Percentiles rank a stretch among this genome's conserved stretches.
Evolutionary conservation across 768 basidiomycete genomes (phyloP).

Genomic region (Pisolithus tinctorius): DNA sequence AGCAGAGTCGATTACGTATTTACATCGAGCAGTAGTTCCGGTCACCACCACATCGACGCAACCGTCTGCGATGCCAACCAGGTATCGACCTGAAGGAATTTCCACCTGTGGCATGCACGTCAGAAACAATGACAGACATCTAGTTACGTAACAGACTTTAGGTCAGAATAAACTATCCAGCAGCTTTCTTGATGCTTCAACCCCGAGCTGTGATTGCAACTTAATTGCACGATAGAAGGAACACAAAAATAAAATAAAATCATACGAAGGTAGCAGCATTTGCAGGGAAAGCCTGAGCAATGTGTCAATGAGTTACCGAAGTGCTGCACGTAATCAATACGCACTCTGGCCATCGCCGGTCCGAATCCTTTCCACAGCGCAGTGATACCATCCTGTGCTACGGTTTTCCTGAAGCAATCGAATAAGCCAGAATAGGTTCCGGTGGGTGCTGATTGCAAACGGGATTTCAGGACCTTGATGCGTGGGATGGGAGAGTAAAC

Average conservation of each 20-base stretch:
- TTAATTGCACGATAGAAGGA: background rate
- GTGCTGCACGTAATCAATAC: slow-evolving; percentile 15
- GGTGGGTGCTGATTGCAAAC: slow-evolving; percentile 92
- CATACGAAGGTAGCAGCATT: slow-evolving; percentile 92
- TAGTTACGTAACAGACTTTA: background rate
- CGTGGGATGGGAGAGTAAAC: slow-evolving; percentile 3
- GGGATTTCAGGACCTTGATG: slow-evolving; percentile 84
- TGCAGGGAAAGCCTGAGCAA: slow-evolving; percentile 84
- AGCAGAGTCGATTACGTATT: too few relatives aligned
- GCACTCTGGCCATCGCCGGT: slow-evolving; percentile 88
- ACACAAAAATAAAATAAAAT: slow-evolving; percentile 11
- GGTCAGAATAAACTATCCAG: slow-evolving; percentile 62
- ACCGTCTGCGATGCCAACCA: too few relatives aligned
- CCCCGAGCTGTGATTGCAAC: slow-evolving; percentile 61
- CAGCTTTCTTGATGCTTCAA: slow-evolving; percentile 81
- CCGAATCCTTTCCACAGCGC: slow-evolving; percentile 98
- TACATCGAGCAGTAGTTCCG: too few relatives aligned
- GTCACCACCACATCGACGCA: background rate
- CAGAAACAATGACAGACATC: background rate
- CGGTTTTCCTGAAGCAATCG: slow-evolving; percentile 89
- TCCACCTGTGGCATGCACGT: background rate
- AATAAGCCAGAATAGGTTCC: slow-evolving; percentile 95
- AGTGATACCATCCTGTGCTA: slow-evolving; percentile 76
- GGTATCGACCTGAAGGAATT: too few relatives aligned
- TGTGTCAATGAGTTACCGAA: slow-evolving; percentile 1